Evolutionary conservation across 169 alveolate genomes (phyloP).

Genomic region (Cryptosporidium ubiquitum): DNA sequence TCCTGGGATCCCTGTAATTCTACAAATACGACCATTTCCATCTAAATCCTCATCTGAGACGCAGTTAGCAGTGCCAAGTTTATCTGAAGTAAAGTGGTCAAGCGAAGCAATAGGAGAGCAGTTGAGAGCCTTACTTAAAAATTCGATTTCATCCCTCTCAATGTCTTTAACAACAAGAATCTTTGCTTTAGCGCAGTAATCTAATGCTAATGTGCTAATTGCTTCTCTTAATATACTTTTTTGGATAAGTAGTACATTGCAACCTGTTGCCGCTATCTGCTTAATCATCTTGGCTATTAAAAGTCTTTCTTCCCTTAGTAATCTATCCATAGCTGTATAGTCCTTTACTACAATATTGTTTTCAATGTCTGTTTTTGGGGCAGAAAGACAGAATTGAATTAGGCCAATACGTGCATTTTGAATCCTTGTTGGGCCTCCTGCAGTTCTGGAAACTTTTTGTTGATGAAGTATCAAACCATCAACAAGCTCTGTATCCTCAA

Average conservation of each 20-base stretch:
- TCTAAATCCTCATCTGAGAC: constrained; percentile 86
- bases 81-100: constrained; percentile 96
- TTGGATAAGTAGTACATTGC: constrained; percentile 97
- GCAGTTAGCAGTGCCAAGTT: constrained; percentile 95
- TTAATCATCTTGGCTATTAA: constrained; percentile 96
- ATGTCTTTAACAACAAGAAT: constrained; percentile 97
- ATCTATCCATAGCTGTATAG: constrained; percentile 95
- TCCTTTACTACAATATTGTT: constrained; percentile 94
- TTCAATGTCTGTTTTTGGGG: constrained; percentile 99
- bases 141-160: constrained; percentile 97
- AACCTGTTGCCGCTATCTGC: constrained; percentile 97
- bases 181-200: constrained; percentile 96
- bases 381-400: constrained; percentile 97
- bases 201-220: constrained; percentile 92
- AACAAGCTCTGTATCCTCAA: constrained; percentile 97
- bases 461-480: constrained; percentile 97
- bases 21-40: constrained; percentile 92
- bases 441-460: constrained; percentile 93
- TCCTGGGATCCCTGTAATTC: constrained; percentile 95
- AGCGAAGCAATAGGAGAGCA: constrained; percentile 97
- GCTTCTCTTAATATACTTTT: constrained; percentile 99
- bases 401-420: constrained; percentile 96
- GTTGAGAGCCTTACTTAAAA: constrained; percentile 92
- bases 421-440: constrained; percentile 96
- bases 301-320: constrained; percentile 97